Percentiles rank a stretch among this genome's conserved stretches.
Evolutionary conservation across 2,329 filamentous ascomycete genomes (phyloP).

Genomic region (Xylaria sp.): DNA sequence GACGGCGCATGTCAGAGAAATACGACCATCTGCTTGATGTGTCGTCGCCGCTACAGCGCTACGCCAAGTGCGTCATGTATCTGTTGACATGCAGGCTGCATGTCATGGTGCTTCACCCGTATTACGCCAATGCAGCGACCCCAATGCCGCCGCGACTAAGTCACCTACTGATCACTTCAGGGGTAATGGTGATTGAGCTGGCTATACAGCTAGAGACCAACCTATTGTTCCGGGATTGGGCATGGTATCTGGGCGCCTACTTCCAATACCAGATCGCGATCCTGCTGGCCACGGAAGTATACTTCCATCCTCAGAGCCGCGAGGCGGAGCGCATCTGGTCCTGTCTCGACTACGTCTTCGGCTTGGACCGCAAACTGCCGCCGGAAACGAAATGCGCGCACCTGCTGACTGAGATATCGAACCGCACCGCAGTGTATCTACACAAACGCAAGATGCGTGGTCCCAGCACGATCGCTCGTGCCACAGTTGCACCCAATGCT

Average conservation of each 20-base stretch:
- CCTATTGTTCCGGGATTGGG: slow-evolving; percentile 64
- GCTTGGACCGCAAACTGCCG: slow-evolving; percentile 62
- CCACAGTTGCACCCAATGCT: slow-evolving; percentile 51
- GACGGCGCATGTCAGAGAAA: slow-evolving; percentile 69
- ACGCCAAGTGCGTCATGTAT: slow-evolving; percentile 71
- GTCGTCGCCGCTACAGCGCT: slow-evolving; percentile 68
- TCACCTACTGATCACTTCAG: slow-evolving; percentile 71
- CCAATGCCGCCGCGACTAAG: slow-evolving; percentile 70
- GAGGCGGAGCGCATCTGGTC: slow-evolving; percentile 75
- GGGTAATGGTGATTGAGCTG: slow-evolving; percentile 61
- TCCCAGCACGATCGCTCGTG: slow-evolving; percentile 57
- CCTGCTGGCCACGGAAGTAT: slow-evolving; percentile 74
- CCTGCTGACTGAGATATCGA: slow-evolving; percentile 70
- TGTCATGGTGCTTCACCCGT: slow-evolving; percentile 75
- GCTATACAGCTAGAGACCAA: slow-evolving; percentile 59
- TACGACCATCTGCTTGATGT: slow-evolving; percentile 72
- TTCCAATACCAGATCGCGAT: slow-evolving; percentile 79
- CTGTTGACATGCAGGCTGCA: slow-evolving; percentile 71
- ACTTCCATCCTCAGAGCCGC: slow-evolving; percentile 64
- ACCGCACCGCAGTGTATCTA: slow-evolving; percentile 69
- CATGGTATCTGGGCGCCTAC: slow-evolving; percentile 76
- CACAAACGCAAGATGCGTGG: slow-evolving; percentile 65
- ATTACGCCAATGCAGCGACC: slow-evolving; percentile 60
- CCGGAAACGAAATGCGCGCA: slow-evolving; percentile 67
- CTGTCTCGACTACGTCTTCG: slow-evolving; percentile 78